Base-by-base conservation (phyloP, 23 red algal species). In the Agarophyton chilense region DNA sequence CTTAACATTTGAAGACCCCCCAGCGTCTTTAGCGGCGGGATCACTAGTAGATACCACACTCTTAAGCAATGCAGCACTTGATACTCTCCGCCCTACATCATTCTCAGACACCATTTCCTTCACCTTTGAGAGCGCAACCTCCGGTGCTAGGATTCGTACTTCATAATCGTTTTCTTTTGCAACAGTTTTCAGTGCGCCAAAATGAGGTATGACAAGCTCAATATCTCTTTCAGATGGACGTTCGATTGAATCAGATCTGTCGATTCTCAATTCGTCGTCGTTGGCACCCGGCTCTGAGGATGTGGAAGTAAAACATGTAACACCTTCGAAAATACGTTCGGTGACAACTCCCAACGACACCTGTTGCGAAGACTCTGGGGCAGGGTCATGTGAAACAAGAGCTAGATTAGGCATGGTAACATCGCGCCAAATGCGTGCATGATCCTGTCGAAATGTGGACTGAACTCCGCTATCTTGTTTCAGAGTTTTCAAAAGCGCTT, bases 361-460 rank as follows among this genome's bases (percentile, higher is more conserved):
- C 28, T 81, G 56, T 14, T 55, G 34, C 17, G 41, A 42, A 45
- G 47, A 56, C 4, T 67, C 2, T 22, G 67, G 61, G 0, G 10
- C 14, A 2, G 40, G 68, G 41, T 50, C 72, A 14, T 24, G 47
- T 13, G 24, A 41, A 6, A 91, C 73, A 17, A 91, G 75, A 52
- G 64, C 88, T 43, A 91, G 52, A 46, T 91, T 91, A 18, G 88
- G 88, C 88, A 91, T 81, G 60, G 88, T 82, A 18, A 82, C 61
- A 43, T 91, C 88, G 4, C 88, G 88, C 88, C 88, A 91, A 33
- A 91, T 91, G 25, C 60, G 25, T 9, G 85, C 68, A 47, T 89
- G 85, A 49, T 89, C 85, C 21, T 74, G 71, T 32, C 85, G 71
- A 66, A 89, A 89, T 1, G 85, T 52, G 53, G 71, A 62, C 43